phyloP scores from a whole-genome alignment of 495 filamentous ascomycete species.

The Chaetomium fimeti region DNA sequence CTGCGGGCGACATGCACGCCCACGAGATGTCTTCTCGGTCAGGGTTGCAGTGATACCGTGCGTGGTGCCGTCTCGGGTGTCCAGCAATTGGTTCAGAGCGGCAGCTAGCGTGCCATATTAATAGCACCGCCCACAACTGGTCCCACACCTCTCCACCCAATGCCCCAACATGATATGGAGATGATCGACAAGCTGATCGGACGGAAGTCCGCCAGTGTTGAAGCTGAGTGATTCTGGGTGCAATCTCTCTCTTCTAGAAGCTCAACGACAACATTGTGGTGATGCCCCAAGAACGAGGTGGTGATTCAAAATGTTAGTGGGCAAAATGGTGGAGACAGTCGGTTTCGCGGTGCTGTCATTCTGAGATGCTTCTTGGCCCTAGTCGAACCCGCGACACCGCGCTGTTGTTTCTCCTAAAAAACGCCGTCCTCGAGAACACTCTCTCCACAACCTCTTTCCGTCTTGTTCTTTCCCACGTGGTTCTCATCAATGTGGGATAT shows the following conservation, averaged over 20 bases:
- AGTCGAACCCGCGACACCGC: no score
- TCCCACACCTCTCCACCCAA: slow-evolving; percentile 3
- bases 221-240: background rate
- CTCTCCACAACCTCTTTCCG: background rate
- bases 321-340: background rate
- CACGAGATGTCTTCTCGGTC: background rate
- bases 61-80: background rate
- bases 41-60: slow-evolving; percentile 17
- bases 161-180: background rate
- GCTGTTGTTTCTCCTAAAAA: background rate
- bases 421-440: background rate
- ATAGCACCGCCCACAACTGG: slow-evolving; percentile 16
- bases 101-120: slow-evolving; percentile 19
- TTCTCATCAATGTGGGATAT: background rate
- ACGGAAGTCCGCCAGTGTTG: background rate
- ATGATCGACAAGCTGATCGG: slow-evolving; percentile 11
- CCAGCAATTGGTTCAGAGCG: slow-evolving; percentile 7
- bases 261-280: no score
- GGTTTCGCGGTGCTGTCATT: no score
- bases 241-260: no score
- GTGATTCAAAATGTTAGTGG: background rate
- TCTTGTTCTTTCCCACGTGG: slow-evolving; percentile 1
- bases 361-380: no score
- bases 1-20: slow-evolving; percentile 11
- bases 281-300: background rate